Conservation (phyloP, 2,329 filamentous ascomycete species). For the Ophiostoma tasmaniense region DNA sequence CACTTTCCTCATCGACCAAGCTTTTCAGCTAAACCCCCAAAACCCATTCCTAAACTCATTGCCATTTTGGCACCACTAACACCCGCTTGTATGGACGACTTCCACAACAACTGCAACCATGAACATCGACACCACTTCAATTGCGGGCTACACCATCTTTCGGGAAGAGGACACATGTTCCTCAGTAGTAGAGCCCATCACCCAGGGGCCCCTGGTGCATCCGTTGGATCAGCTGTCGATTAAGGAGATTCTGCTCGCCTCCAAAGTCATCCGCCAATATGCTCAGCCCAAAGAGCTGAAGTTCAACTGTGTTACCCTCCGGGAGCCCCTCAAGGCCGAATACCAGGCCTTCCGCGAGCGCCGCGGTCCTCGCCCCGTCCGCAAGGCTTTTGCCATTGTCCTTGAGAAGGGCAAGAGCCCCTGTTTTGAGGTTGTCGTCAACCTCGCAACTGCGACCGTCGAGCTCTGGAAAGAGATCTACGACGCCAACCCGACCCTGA, state of each 20-base stretch:
- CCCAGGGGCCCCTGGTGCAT: slow-evolving; percentile 29
- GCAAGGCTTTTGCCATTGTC: slow-evolving; percentile 68
- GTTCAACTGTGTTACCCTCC: slow-evolving; percentile 81
- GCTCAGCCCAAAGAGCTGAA: slow-evolving; percentile 61
- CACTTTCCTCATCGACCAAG: background rate
- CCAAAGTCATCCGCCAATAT: slow-evolving; percentile 59
- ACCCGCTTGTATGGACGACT: slow-evolving; percentile 20
- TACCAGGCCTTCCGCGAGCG: slow-evolving; percentile 72
- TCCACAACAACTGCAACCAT: slow-evolving; percentile 26
- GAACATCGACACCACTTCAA: slow-evolving; percentile 35
- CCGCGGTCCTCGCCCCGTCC: slow-evolving; percentile 51
- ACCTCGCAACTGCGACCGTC: slow-evolving; percentile 59
- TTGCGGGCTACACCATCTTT: slow-evolving; percentile 39
- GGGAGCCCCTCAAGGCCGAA: slow-evolving; percentile 76
- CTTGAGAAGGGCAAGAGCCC: slow-evolving; percentile 70
- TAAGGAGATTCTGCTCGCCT: slow-evolving; percentile 47
- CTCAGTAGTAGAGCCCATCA: slow-evolving; percentile 26
- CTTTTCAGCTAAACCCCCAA: background rate
- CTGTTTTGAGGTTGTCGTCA: slow-evolving; percentile 73
- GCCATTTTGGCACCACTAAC: slow-evolving; percentile 9
- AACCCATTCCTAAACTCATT: background rate
- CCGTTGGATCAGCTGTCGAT: slow-evolving; percentile 44
- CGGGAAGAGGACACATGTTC: slow-evolving; percentile 34
- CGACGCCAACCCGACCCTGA: slow-evolving; percentile 82
- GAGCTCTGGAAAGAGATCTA: slow-evolving; percentile 65